A percentile compares a stretch with the other conserved stretches of the same genome.
These are phyloP conservation scores for Chaetoceros tenuissimus DNA, from an alignment of 108 stramenopile species.

Conservation along the genomic window DNA sequence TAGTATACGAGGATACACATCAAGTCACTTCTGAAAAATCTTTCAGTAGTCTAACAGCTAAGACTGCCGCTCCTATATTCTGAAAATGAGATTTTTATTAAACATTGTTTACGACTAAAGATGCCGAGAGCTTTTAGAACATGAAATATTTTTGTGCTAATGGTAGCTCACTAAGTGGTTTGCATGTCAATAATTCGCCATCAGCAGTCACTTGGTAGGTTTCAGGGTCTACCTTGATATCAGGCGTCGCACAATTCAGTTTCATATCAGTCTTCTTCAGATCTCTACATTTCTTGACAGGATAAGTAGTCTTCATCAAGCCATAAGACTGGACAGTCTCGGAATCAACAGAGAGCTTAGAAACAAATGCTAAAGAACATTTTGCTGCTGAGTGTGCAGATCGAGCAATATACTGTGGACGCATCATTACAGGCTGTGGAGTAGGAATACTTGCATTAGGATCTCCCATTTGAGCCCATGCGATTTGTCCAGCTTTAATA, in stretches of 20 bases:
- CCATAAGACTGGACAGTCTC: conserved; percentile 49
- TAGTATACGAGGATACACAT: too few species aligned
- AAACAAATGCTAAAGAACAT: conserved; percentile 79
- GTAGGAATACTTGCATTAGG: conserved; percentile 97
- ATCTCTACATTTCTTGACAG: conserved; percentile 65
- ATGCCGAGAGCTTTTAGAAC: conserved; percentile 79
- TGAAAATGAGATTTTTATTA: too few species aligned
- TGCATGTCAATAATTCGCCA: conserved; percentile 85
- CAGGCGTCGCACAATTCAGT: conserved; percentile 83
- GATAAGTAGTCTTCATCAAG: conserved; percentile 67
- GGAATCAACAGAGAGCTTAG: conserved; percentile 50
- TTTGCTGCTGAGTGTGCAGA: conserved; percentile 41
- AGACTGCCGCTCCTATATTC: too few species aligned
- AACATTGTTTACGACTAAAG: too few species aligned
- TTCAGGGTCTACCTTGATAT: conserved; percentile 90
- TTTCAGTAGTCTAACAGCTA: too few species aligned
- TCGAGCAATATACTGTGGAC: conserved; percentile 92
- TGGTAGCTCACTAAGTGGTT: conserved; percentile 77
- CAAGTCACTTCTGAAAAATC: too few species aligned
- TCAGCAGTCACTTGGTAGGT: conserved; percentile 92
- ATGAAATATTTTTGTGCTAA: conserved; percentile 91
- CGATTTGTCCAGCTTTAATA: conserved; percentile 91
- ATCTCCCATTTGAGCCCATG: conserved; percentile 97
- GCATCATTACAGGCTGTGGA: conserved; percentile 94
- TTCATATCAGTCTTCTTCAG: conserved; percentile 93